Conservation (phyloP, 1,284 basidiomycete genomes). For the Papiliotrema terrestris region DNA sequence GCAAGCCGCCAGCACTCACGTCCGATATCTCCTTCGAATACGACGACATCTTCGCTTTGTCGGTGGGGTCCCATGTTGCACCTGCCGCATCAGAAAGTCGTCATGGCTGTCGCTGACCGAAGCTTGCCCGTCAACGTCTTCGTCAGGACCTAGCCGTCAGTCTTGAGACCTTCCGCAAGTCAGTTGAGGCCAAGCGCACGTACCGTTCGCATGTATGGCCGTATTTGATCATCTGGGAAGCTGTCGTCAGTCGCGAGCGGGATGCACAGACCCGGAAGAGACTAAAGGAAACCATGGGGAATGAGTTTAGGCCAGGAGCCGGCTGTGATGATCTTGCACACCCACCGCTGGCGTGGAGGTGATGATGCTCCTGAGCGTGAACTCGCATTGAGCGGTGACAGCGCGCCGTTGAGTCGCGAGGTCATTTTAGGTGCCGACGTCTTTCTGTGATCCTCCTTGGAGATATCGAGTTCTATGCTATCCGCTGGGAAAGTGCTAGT, state of each 20-base stretch:
- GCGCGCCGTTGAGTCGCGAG: conserved; percentile 23
- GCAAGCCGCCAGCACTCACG: conserved; percentile 19
- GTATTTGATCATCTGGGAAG: conserved; percentile 33
- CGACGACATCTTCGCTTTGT: conserved; percentile 28
- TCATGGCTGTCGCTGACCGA: neutral
- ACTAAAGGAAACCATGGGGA: too few species aligned
- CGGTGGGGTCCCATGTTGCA: conserved; percentile 30
- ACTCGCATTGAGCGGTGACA: conserved; percentile 18
- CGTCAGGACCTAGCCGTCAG: conserved; percentile 18
- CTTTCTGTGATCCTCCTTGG: neutral
- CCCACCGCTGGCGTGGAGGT: conserved; percentile 18
- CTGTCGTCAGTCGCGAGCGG: neutral
- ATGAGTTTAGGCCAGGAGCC: too few species aligned
- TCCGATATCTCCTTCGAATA: conserved; percentile 42
- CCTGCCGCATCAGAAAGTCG: conserved; percentile 5
- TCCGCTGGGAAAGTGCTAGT: too few species aligned
- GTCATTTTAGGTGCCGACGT: conserved; percentile 3
- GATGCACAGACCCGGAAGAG: neutral
- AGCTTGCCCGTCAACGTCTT: conserved; percentile 21
- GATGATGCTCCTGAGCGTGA: conserved; percentile 17
- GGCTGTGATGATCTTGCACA: neutral
- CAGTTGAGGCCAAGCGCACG: conserved; percentile 2
- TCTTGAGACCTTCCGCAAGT: neutral
- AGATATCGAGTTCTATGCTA: too few species aligned
- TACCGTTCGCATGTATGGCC: conserved; percentile 33